These are phyloP conservation scores for Ophiostoma perfectum DNA, from an alignment of 2,329 filamentous ascomycete species.

Conservation along the genomic window DNA sequence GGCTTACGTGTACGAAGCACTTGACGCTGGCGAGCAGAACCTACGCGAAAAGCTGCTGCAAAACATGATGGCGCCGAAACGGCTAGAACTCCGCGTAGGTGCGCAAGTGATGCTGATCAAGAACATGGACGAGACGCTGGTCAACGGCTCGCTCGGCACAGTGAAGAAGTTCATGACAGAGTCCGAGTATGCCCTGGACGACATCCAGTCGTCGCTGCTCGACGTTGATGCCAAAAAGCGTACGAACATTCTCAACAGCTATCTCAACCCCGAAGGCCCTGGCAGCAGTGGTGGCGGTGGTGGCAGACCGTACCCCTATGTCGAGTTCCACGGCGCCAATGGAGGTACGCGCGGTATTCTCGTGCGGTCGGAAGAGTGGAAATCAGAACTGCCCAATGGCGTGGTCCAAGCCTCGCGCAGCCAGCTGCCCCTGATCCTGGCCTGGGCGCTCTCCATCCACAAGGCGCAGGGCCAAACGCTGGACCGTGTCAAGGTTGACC, in stretches of 20 bases:
- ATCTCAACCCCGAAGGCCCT: constrained; percentile 33
- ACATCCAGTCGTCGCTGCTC: constrained; percentile 23
- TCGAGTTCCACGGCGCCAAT: constrained; percentile 75
- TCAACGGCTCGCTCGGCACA: constrained; percentile 89
- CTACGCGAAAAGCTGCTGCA: constrained; percentile 70
- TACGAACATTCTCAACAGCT: constrained; percentile 47
- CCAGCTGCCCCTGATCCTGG: constrained; percentile 82
- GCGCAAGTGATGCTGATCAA: constrained; percentile 99
- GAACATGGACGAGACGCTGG: constrained; percentile 88
- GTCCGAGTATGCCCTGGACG: constrained; percentile 35
- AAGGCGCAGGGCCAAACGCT: constrained; percentile 96
- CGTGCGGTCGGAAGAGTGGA: constrained; percentile 86
- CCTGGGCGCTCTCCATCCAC: constrained; percentile 96
- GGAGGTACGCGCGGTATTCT: constrained; percentile 71
- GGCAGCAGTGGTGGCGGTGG: constrained; percentile 33
- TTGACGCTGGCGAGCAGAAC: constrained; percentile 67
- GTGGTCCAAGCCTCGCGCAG: constrained; percentile 84
- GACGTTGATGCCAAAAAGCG: constrained; percentile 50
- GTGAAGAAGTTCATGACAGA: constrained; percentile 69
- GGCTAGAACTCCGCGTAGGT: constrained; percentile 76
- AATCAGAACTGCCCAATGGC: constrained; percentile 91
- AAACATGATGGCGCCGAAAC: constrained; percentile 89
- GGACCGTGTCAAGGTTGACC: constrained; percentile 88
- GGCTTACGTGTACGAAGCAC: constrained; percentile 61
- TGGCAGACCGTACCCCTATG: constrained; percentile 61